Conservation (phyloP, 2,329 filamentous ascomycete genomes). For the Talaromyces sp. region DNA sequence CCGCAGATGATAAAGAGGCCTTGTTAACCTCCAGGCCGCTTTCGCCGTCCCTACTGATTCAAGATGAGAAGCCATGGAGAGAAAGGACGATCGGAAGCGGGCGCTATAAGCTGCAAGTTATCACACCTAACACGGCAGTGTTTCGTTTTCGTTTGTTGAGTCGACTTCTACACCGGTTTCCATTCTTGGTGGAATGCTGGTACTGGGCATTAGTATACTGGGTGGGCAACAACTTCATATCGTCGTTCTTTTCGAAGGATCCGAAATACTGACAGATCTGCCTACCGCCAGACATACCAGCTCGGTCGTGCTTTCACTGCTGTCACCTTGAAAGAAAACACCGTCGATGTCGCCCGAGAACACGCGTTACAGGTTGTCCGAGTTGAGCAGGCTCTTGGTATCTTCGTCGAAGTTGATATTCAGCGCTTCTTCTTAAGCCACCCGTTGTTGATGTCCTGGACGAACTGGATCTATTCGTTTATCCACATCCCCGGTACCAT, state of each 20-base stretch:
- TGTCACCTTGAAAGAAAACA: conserved; percentile 61
- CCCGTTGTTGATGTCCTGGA: conserved; percentile 58
- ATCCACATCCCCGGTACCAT: conserved; percentile 75
- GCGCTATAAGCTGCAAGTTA: conserved; percentile 43
- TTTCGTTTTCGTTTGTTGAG: conserved; percentile 59
- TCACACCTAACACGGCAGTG: conserved; percentile 56
- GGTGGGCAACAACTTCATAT: conserved; percentile 42
- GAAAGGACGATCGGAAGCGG: conserved; percentile 45
- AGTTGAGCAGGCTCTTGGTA: conserved; percentile 58
- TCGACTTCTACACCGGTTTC: conserved; percentile 60
- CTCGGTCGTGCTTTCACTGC: conserved; percentile 67
- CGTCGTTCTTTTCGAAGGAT: background rate
- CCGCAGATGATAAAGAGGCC: conserved; percentile 28
- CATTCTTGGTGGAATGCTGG: conserved; percentile 70
- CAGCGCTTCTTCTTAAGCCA: conserved; percentile 54
- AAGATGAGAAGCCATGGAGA: conserved; percentile 45
- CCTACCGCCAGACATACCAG: conserved; percentile 59
- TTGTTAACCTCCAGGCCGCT: conserved; percentile 27
- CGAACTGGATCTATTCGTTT: conserved; percentile 69
- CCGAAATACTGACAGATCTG: background rate
- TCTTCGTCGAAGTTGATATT: conserved; percentile 61
- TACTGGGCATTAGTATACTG: conserved; percentile 75
- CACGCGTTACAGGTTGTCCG: conserved; percentile 65
- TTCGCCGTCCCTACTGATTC: conserved; percentile 38
- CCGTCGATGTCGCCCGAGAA: conserved; percentile 61